A percentile compares a stretch with the other conserved stretches of the same genome.
These are phyloP conservation scores for Macrophomina pseudophaseolina DNA, from an alignment of 2,329 filamentous ascomycete species.

Conservation along the genomic window DNA sequence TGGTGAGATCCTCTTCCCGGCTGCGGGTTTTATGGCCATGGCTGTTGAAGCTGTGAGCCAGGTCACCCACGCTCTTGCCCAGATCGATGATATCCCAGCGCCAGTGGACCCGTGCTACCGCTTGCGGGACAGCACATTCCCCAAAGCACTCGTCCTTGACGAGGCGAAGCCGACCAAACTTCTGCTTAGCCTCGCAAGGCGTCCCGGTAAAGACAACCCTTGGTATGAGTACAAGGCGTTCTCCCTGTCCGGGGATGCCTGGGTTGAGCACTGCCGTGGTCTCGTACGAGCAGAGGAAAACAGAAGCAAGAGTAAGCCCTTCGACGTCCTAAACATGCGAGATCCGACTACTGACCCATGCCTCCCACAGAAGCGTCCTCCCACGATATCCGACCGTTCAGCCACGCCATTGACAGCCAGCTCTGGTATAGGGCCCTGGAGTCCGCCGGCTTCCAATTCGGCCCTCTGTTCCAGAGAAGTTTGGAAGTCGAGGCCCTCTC, in stretches of 20 bases:
- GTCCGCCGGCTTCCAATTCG: constrained; percentile 32
- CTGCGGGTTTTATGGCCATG: constrained; percentile 10
- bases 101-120: not conserved
- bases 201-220: too few relatives aligned
- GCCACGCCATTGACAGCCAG: constrained; percentile 18
- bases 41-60: constrained; percentile 16
- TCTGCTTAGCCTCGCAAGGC: constrained; percentile 25
- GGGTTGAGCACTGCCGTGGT: constrained; percentile 34
- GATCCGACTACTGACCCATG: too few relatives aligned
- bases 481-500: constrained; percentile 28
- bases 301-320: too few relatives aligned
- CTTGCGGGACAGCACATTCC: constrained; percentile 35
- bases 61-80: not conserved
- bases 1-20: not conserved
- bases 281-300: constrained; percentile 27
- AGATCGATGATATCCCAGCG: constrained; percentile 28
- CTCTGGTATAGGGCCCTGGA: constrained; percentile 34
- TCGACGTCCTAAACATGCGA: too few relatives aligned
- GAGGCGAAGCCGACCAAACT: constrained; percentile 32
- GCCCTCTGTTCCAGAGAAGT: constrained; percentile 31
- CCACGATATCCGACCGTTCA: constrained; percentile 12
- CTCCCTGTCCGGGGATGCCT: constrained; percentile 28
- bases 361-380: too few relatives aligned
- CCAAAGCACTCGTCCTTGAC: constrained; percentile 31
- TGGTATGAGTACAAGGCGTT: constrained; percentile 33